phyloP scores from a whole-genome alignment of 2,329 filamentous ascomycete genomes.

The Chlorencoelia australis region DNA sequence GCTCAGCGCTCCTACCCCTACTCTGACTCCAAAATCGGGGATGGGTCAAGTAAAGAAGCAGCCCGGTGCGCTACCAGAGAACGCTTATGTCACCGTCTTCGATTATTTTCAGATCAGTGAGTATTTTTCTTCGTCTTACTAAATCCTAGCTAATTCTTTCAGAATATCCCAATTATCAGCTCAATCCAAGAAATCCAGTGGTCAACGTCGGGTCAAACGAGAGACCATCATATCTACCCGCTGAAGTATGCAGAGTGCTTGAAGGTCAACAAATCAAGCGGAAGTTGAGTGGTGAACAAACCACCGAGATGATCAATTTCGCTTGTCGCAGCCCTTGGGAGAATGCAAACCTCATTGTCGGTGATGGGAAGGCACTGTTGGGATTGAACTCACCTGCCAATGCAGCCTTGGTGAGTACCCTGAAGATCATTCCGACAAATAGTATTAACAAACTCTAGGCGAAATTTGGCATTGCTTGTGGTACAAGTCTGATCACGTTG shows the following conservation, averaged over 20 bases:
- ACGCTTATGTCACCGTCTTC: slow-evolving; percentile 42
- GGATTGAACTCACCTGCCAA: slow-evolving; percentile 39
- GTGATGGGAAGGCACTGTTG: slow-evolving; percentile 45
- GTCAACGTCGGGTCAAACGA: slow-evolving; percentile 53
- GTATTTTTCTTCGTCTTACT: slow-evolving; percentile 1
- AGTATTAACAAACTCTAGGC: slow-evolving; percentile 20
- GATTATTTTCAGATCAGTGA: slow-evolving; percentile 43
- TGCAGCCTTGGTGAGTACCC: slow-evolving; percentile 25
- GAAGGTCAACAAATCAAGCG: slow-evolving; percentile 53
- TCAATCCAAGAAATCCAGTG: slow-evolving; percentile 38
- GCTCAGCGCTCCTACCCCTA: slow-evolving; percentile 28
- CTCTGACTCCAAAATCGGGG: slow-evolving; percentile 23
- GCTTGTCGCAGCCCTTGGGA: slow-evolving; percentile 55
- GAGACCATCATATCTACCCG: slow-evolving; percentile 54
- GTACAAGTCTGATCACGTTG: slow-evolving; percentile 54
- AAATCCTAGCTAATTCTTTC: slow-evolving; percentile 21
- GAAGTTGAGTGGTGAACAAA: slow-evolving; percentile 51
- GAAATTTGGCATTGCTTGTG: slow-evolving; percentile 54
- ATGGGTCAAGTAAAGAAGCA: slow-evolving; percentile 24
- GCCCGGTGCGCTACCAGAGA: slow-evolving; percentile 19
- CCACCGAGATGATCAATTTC: slow-evolving; percentile 59
- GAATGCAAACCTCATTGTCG: slow-evolving; percentile 58
- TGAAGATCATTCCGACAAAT: background rate
- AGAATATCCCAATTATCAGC: slow-evolving; percentile 42
- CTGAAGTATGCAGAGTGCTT: slow-evolving; percentile 53